Base-by-base conservation (phyloP, 2,329 filamentous ascomycete genomes). In the Cordyceps cateniannulata region DNA sequence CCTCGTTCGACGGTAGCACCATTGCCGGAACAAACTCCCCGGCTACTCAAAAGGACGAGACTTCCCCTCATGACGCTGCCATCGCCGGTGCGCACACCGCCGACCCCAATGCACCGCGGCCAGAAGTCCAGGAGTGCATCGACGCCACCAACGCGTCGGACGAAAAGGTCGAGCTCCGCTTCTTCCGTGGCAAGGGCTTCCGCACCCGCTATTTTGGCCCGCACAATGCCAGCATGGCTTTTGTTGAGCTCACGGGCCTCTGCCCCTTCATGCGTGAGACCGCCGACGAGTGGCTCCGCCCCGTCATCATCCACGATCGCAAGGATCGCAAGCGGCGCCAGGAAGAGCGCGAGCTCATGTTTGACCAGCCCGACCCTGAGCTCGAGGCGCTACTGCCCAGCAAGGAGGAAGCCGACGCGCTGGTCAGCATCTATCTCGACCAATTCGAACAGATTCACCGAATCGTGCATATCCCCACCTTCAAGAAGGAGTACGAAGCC, bases 191-290 rank as follows among this genome's bases (percentile, higher is more conserved):
- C 60, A 82, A 83, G 67, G 81, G 82, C 63, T 85, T 85, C 69
- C 81, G 81, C 66, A 84, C 81, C 3, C 78, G 82, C 64, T 85
- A 85, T 68, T 84, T 81, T 66, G 82, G 83, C 2, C 82, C 82
- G 3, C 81, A 85, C 69, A 85, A 84, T 65, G 81, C 82, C 49
- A 85, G 79, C 72, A 81, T 84, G 72, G 83, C 83, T 12, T 83
- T 85, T 66, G 79, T 80, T 54, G 82, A 85, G 74, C 73, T 83
- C 65, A 80, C 80, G 2, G 83, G 83, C 2, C 75, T 86, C 50
- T 81, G 78, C 50, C 80, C 81, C 16, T 85, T 85, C 62, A 85
- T 86, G 83, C 81, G 79, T 64, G 82, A 85, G 72, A 85, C 82
- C 1, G 82, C 83, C 10, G 81, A 85, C 58, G 81, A 85, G 68